These are phyloP conservation scores for Plasmodium cynomolgi DNA, from an alignment of 169 alveolate genomes.

Conservation along the genomic window DNA sequence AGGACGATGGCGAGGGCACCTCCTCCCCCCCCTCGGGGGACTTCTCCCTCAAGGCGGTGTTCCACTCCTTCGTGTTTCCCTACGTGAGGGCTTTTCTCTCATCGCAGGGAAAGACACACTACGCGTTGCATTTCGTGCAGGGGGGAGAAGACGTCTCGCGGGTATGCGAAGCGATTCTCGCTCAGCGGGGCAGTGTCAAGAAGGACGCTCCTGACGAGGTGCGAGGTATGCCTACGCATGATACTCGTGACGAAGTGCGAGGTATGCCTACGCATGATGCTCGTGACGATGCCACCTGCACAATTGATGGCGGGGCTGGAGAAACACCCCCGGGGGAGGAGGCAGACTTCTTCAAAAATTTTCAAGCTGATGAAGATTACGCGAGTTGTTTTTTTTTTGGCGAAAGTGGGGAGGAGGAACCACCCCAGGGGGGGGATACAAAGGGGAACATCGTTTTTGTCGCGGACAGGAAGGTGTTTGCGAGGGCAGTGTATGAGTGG, in stretches of 20 bases:
- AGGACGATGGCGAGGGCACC: no score
- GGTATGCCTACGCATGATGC: neutral
- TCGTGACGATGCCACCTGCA: neutral
- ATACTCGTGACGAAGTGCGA: neutral
- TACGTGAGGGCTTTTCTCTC: conserved; percentile 1
- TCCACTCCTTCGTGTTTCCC: conserved; percentile 6
- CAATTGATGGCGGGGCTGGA: neutral
- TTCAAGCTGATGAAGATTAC: neutral
- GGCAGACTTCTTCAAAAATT: neutral
- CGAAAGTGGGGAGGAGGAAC: neutral
- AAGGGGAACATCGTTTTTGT: neutral
- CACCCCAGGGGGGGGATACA: neutral
- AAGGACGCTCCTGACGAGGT: neutral
- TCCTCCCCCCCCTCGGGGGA: neutral
- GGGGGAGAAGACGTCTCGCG: neutral
- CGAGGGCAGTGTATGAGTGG: neutral
- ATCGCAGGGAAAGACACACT: neutral
- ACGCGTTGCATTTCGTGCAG: conserved; percentile 8
- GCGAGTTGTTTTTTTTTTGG: neutral
- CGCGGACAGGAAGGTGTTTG: neutral
- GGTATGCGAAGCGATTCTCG: neutral
- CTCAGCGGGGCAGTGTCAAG: neutral
- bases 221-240: neutral
- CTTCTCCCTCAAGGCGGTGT: neutral
- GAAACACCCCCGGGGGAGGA: neutral